These are phyloP conservation scores for Lumnitzera racemosa DNA, from an alignment of 345 rosid genomes.

Conservation along the genomic window DNA sequence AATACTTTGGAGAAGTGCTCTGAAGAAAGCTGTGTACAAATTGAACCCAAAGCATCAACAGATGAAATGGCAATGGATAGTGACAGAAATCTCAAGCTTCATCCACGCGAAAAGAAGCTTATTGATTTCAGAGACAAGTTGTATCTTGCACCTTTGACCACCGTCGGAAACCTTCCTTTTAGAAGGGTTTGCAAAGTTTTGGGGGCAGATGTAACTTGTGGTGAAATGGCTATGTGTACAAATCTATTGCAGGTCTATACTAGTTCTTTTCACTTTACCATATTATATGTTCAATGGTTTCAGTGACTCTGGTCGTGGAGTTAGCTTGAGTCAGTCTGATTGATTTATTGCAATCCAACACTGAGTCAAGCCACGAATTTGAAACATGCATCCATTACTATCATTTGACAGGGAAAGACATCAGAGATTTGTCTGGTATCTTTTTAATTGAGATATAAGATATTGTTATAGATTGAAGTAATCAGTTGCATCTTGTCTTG, in stretches of 20 bases:
- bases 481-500: too few relatives aligned
- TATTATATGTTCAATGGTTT: too few relatives aligned
- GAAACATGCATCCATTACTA: too few relatives aligned
- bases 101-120: conserved; percentile 78
- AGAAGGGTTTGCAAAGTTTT: conserved; percentile 86
- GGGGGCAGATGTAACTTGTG: conserved; percentile 92
- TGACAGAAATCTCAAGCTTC: conserved; percentile 50
- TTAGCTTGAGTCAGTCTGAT: too few relatives aligned
- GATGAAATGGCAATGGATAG: conserved; percentile 33
- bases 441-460: too few relatives aligned
- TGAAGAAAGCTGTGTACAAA: conserved; percentile 16
- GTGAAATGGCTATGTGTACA: conserved; percentile 99
- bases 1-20: conserved; percentile 20
- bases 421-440: too few relatives aligned
- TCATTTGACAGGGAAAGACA: too few relatives aligned
- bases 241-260: conserved; percentile 73
- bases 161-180: conserved; percentile 96
- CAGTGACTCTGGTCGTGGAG: too few relatives aligned
- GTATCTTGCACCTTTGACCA: conserved; percentile 91
- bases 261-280: too few relatives aligned
- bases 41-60: conserved; percentile 15
- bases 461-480: too few relatives aligned
- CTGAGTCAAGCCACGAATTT: too few relatives aligned
- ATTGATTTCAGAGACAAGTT: conserved; percentile 83
- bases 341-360: too few relatives aligned